Evolutionary conservation across 2,329 filamentous ascomycete genomes (phyloP).

Genomic region (Colletotrichum sp.): DNA sequence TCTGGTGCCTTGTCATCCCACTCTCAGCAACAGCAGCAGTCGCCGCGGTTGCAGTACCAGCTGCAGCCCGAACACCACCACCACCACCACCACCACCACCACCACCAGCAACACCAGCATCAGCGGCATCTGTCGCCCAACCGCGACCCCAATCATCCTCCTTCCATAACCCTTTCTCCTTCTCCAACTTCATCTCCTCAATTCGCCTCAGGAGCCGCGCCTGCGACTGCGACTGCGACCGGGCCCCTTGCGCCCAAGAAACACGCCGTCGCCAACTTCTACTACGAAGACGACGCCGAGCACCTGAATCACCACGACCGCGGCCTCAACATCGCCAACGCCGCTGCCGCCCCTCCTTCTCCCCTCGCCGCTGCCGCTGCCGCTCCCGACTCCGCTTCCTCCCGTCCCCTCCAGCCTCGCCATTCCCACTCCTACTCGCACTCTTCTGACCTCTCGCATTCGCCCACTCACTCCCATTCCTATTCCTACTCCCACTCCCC

Average conservation of each 20-base stretch:
- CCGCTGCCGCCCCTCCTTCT: background rate
- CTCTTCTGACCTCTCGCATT: background rate
- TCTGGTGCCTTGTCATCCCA: background rate
- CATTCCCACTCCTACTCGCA: background rate
- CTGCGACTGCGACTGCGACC: background rate
- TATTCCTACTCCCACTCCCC: background rate
- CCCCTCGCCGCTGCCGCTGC: background rate
- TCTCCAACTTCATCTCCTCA: constrained; percentile 1
- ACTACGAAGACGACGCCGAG: constrained; percentile 13
- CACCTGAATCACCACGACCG: background rate
- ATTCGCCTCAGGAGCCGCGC: background rate
- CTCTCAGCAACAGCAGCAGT: background rate
- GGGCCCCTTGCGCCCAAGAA: constrained; percentile 14
- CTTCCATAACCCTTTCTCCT: background rate
- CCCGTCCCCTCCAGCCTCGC: constrained; percentile 9
- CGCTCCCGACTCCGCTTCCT: constrained; percentile 13
- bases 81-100: background rate
- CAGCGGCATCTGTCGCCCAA: background rate
- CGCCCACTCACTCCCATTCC: background rate
- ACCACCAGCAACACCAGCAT: background rate
- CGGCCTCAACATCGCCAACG: background rate
- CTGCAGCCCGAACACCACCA: background rate
- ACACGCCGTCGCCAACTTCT: constrained; percentile 16
- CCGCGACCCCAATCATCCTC: background rate
- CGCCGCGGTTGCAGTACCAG: background rate